A percentile compares a stretch with the other conserved stretches of the same genome.
These are phyloP conservation scores for Epichloe coenophiala DNA, from an alignment of 2,329 filamentous ascomycete species.

Conservation along the genomic window DNA sequence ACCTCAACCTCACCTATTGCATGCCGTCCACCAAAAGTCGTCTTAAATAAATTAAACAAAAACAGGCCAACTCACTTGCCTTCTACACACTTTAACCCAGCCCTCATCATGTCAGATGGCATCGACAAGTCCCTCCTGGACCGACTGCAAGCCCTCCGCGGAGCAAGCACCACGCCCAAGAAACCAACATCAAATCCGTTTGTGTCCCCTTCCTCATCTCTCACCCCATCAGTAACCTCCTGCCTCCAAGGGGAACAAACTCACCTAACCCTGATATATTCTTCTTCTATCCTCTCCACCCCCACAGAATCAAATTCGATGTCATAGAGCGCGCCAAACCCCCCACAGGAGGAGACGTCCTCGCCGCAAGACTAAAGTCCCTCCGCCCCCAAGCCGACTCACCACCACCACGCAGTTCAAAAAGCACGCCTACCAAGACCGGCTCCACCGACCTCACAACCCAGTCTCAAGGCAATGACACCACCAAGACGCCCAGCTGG, in stretches of 20 bases:
- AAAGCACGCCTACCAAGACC: neutral
- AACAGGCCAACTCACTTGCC: no score
- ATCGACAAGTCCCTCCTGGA: slow-evolving; percentile 36
- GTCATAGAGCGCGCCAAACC: slow-evolving; percentile 28
- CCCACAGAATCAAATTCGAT: slow-evolving; percentile 17
- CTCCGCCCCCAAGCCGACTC: slow-evolving; percentile 29
- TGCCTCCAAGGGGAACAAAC: neutral
- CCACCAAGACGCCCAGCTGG: neutral
- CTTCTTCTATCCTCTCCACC: neutral
- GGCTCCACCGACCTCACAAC: neutral
- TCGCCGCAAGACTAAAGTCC: slow-evolving; percentile 37
- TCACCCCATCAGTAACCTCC: slow-evolving; percentile 6
- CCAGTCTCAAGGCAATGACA: neutral
- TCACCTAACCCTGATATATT: neutral
- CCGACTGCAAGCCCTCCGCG: slow-evolving; percentile 38
- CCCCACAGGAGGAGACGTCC: slow-evolving; percentile 33
- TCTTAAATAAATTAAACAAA: no score
- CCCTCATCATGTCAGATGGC: slow-evolving; percentile 18
- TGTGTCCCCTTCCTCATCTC: neutral
- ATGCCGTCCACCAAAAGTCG: no score
- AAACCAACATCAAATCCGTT: slow-evolving; percentile 1
- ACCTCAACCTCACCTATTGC: no score
- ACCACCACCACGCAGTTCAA: slow-evolving; percentile 7
- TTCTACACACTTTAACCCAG: neutral
- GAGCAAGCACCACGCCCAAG: slow-evolving; percentile 19